Evolutionary conservation across 257 asterid genomes (phyloP), one percentile per base, ranked within the genome.

Genomic region (Solanum gracilifrons): DNA sequence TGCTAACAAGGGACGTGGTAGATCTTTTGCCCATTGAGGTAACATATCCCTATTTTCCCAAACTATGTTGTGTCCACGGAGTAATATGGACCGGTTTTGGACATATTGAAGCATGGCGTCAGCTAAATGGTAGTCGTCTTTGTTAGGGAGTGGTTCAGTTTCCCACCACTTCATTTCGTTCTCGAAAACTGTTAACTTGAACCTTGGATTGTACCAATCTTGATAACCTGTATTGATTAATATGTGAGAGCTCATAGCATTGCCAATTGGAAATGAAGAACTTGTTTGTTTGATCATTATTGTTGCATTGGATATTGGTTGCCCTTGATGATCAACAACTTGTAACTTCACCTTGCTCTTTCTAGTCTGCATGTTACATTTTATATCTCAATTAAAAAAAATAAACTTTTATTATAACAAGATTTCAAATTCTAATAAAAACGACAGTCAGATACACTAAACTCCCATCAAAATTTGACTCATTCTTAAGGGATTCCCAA

Each of bases 211-310:
- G 85, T 89, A 83, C 89, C 91, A 89, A n/a, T 89, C 93, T 94
- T 92, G 94, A 84, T 93, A 93, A 0, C 18, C 60, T 3, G 83
- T 9, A 51, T 92, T 90, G 75, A 79, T 90, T 3, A 93, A 75
- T 29, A 93, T 93, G 71, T 89, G 87, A 21, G n/a, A 39, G 9
- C 92, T 92, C 5, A 93, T 93, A 25, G 95, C 94, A 18, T 92
- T 89, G 85, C 95, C 95, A 80, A 93, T 88, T 33, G 91, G 90
- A 74, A 89, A 91, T 33, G 29, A 55, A 20, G 88, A 58, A 1
- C 90, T 89, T 77, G 89, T 75, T 43, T 90, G 95, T 90, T 90
- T 89, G 7, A 93, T 66, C 84, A 64, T 86, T 55, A 93, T 60
- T 13, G 80, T 21, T 41, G 95, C 95, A 20, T 92, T 91, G 60